Evolutionary conservation across 805 yeast genomes (phyloP), one percentile per base, ranked within the genome.

Genomic region (Schizosaccharomyces osmophilus): DNA sequence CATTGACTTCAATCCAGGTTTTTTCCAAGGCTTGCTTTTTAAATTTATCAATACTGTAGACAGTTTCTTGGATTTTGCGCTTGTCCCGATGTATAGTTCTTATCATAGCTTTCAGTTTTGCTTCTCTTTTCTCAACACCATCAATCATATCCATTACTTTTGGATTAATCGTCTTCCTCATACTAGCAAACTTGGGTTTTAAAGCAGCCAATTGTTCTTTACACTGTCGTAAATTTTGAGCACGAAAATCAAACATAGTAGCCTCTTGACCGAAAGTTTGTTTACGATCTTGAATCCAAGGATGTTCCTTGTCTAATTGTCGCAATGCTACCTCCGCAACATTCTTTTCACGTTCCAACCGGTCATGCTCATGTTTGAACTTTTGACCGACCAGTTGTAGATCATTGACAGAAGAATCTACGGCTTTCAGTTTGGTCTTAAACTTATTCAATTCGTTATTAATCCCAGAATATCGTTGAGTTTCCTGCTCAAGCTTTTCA

Each of bases 71-170:
- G 66, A 93, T 89, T 74, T 90, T 90, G 11, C 81, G 72, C 72
- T 88, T 88, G 71, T 90, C 97, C 71, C 82, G 85, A 66, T 85
- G 94, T 66, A 89, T 87, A 4, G 95, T 87, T 64, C 77, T 79
- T 65, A 90, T 84, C 89, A 87, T 88, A 8, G 79, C 77, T 66
- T 80, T 83, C 67, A 90, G 75, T 3, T 89, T 77, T 8, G 76
- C 70, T 68, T 88, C 97, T 69, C 87, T 87, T 76, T 84, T 87
- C 69, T 88, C 95, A 32, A 87, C 94, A 65, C 82, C 87, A 67
- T 88, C 96, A 64, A 87, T 86, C 85, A 85, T 85, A 67, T 82
- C 82, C 95, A 85, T 85, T 64, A 87, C 87, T 68, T 88, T 85
- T 2, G 84, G 77, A 67, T 88, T 87, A 19, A 89, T 95, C 65